phyloP scores from a whole-genome alignment of 768 basidiomycete genomes.

The Cubamyces sp. region DNA sequence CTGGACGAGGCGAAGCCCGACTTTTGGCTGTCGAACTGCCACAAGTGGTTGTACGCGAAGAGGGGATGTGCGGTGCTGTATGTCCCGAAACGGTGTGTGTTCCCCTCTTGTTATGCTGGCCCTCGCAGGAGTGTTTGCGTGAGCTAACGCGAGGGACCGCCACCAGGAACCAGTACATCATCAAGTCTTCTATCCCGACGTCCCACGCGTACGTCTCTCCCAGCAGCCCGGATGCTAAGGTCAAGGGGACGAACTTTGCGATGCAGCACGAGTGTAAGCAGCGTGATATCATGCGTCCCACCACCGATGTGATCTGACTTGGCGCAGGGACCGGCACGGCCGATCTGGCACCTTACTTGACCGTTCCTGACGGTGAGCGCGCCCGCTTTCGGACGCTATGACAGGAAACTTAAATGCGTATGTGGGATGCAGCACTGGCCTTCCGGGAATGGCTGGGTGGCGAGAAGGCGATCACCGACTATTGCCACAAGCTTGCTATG shows the following conservation, averaged over 20 bases:
- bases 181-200: slow-evolving; percentile 63
- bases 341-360: slow-evolving; percentile 57
- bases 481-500: slow-evolving; percentile 71
- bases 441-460: slow-evolving; percentile 80
- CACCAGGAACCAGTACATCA: slow-evolving; percentile 67
- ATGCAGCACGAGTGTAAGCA: slow-evolving; percentile 32
- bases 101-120: not conserved
- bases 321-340: slow-evolving; percentile 65
- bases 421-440: slow-evolving; percentile 53
- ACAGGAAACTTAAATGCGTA: not conserved
- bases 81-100: slow-evolving; percentile 62
- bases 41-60: slow-evolving; percentile 84
- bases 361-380: slow-evolving; percentile 53
- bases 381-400: not conserved
- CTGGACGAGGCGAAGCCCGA: slow-evolving; percentile 62
- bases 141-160: not conserved
- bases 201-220: slow-evolving; percentile 56
- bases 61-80: slow-evolving; percentile 73
- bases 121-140: too few relatives aligned
- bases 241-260: slow-evolving; percentile 29
- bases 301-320: not conserved
- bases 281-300: too few relatives aligned
- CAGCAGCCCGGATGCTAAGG: not conserved
- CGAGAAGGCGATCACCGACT: slow-evolving; percentile 69
- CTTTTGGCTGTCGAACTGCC: slow-evolving; percentile 85